Conservation (phyloP, 352 stramenopile species). For the Lagenidium giganteum region DNA sequence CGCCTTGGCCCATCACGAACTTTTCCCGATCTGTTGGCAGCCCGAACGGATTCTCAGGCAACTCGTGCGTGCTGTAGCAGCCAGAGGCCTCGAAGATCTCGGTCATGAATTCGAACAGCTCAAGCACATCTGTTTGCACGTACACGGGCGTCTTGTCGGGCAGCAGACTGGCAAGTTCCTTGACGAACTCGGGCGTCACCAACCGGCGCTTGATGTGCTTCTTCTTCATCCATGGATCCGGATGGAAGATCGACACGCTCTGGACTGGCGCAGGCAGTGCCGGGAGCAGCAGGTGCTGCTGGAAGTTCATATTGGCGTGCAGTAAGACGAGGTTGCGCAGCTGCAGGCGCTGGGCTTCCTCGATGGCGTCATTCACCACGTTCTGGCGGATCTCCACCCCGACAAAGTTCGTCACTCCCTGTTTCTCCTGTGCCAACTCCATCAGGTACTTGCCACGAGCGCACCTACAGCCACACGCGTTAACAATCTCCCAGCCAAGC, state of each 20-base stretch:
- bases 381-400: slow-evolving; percentile 83
- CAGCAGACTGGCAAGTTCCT: slow-evolving; percentile 50
- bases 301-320: slow-evolving; percentile 85
- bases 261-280: slow-evolving; percentile 43
- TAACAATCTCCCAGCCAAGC: not conserved
- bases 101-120: slow-evolving; percentile 83
- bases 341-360: slow-evolving; percentile 29
- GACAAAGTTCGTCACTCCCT: slow-evolving; percentile 52
- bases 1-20: slow-evolving; percentile 55
- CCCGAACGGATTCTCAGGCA: slow-evolving; percentile 51
- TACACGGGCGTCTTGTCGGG: slow-evolving; percentile 53
- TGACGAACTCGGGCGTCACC: slow-evolving; percentile 63
- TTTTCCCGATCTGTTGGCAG: slow-evolving; percentile 73
- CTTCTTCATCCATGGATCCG: slow-evolving; percentile 89
- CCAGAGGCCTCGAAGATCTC: slow-evolving; percentile 61
- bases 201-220: slow-evolving; percentile 78
- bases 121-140: slow-evolving; percentile 78
- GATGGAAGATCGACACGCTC: slow-evolving; percentile 87
- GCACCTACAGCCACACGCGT: slow-evolving; percentile 3
- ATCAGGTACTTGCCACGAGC: slow-evolving; percentile 79
- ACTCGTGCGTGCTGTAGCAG: slow-evolving; percentile 31
- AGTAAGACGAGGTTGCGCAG: slow-evolving; percentile 71
- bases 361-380: slow-evolving; percentile 54
- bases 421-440: slow-evolving; percentile 37
- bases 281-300: slow-evolving; percentile 50